Conservation (phyloP, 768 basidiomycete genomes). For the Rhodotorula toruloides region DNA sequence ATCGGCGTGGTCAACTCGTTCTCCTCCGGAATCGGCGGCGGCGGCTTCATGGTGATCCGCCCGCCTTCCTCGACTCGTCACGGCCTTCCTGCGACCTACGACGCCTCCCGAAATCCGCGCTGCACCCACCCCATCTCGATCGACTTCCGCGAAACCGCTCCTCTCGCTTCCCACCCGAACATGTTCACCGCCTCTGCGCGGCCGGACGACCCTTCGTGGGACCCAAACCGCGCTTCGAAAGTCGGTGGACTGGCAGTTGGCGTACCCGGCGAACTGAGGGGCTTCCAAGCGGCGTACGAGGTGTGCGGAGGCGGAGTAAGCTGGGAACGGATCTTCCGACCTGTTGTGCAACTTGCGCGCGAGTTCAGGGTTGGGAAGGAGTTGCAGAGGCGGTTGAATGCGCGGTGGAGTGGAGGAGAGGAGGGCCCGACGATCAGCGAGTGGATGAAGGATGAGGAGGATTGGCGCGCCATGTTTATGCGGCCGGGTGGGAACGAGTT, state of each 20-base stretch:
- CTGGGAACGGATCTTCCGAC: slow-evolving; percentile 72
- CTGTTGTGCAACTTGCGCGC: slow-evolving; percentile 64
- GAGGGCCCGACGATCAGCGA: slow-evolving; percentile 28
- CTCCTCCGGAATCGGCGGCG: slow-evolving; percentile 56
- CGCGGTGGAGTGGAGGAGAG: slow-evolving; percentile 41
- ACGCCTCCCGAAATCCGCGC: slow-evolving; percentile 11
- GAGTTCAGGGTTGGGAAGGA: slow-evolving; percentile 59
- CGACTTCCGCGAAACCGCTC: slow-evolving; percentile 85
- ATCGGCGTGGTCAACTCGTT: slow-evolving; percentile 70
- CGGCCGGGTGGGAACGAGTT: slow-evolving; percentile 47
- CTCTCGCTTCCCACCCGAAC: slow-evolving; percentile 62
- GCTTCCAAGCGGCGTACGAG: slow-evolving; percentile 73
- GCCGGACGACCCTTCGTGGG: slow-evolving; percentile 27
- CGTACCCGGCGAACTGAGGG: slow-evolving; percentile 84
- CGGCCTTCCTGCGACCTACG: slow-evolving; percentile 32
- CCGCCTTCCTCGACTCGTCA: slow-evolving; percentile 51
- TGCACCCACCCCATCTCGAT: slow-evolving; percentile 48
- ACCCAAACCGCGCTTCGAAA: slow-evolving; percentile 52
- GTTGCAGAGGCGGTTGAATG: slow-evolving; percentile 66
- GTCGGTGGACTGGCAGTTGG: slow-evolving; percentile 82
- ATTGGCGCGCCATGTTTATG: slow-evolving; percentile 80
- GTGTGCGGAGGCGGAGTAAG: slow-evolving; percentile 69
- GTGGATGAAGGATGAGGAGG: slow-evolving; percentile 56
- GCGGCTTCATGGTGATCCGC: slow-evolving; percentile 79
- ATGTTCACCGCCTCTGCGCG: slow-evolving; percentile 55